phyloP scores from a whole-genome alignment of 1,139 yeast genomes.

The Groenewaldozyma sp. region DNA sequence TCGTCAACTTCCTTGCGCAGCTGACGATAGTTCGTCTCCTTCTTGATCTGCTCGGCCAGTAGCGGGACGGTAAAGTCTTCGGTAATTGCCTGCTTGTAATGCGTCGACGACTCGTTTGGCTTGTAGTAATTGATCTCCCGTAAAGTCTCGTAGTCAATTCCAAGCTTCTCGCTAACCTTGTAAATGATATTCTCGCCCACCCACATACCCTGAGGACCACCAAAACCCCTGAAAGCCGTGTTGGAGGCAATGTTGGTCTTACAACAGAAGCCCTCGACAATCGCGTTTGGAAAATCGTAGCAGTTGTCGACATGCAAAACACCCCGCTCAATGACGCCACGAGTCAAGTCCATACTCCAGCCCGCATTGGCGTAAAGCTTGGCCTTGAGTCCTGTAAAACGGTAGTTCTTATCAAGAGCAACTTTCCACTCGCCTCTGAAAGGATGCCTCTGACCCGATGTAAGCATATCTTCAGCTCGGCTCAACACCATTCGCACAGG shows the following conservation, averaged over 20 bases:
- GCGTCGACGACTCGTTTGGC: slow-evolving; percentile 30
- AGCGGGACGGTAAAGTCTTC: slow-evolving; percentile 34
- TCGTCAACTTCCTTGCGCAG: slow-evolving; percentile 30
- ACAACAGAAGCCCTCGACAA: slow-evolving; percentile 32
- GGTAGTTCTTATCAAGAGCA: no score
- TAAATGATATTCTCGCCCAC: slow-evolving; percentile 34
- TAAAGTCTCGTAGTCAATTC: slow-evolving; percentile 32
- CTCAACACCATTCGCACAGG: slow-evolving; percentile 41
- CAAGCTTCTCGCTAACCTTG: slow-evolving; percentile 33
- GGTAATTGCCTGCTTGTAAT: slow-evolving; percentile 33
- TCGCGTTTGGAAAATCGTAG: slow-evolving; percentile 35
- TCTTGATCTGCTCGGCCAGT: slow-evolving; percentile 29
- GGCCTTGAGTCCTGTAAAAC: no score
- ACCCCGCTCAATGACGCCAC: slow-evolving; percentile 40
- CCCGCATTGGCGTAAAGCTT: no score
- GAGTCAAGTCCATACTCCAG: slow-evolving; percentile 38
- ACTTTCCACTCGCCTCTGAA: no score
- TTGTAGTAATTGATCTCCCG: slow-evolving; percentile 32
- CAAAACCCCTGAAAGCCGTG: slow-evolving; percentile 41
- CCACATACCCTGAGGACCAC: slow-evolving; percentile 42
- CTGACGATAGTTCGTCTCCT: slow-evolving; percentile 29
- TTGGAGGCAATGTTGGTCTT: slow-evolving; percentile 38
- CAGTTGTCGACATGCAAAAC: slow-evolving; percentile 36
- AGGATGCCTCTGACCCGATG: no score
- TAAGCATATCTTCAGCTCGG: no score